Conservation (phyloP, 768 basidiomycete species). For the Flagelloscypha sp. region DNA sequence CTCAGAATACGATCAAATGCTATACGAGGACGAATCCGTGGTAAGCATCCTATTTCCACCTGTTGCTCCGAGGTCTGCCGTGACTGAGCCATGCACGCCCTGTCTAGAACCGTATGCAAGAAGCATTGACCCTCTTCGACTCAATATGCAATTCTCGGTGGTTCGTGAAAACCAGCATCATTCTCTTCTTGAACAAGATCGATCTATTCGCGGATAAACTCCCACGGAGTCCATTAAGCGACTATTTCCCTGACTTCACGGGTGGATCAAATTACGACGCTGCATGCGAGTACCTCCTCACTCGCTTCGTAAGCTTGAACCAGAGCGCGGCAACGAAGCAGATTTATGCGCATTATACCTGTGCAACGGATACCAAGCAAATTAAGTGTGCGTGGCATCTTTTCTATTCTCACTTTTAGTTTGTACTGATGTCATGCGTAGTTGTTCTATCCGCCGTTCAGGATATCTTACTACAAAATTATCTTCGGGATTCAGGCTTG, state of each 20-base stretch:
- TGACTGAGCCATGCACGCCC: conserved; percentile 59
- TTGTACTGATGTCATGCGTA: no score
- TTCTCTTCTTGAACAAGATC: conserved; percentile 56
- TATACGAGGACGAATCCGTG: conserved; percentile 53
- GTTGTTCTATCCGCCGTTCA: conserved; percentile 53
- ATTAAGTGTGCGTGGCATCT: conserved; percentile 39
- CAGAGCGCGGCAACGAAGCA: conserved; percentile 53
- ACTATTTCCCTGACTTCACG: conserved; percentile 69
- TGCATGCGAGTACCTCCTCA: conserved; percentile 15
- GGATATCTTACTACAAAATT: conserved; percentile 49
- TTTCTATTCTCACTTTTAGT: not conserved
- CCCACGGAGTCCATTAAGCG: conserved; percentile 42
- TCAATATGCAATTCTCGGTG: conserved; percentile 57
- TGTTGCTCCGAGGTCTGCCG: conserved; percentile 10
- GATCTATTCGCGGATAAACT: conserved; percentile 58
- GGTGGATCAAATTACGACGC: conserved; percentile 57
- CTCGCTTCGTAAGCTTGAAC: conserved; percentile 62
- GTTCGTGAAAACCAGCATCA: conserved; percentile 56
- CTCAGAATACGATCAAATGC: conserved; percentile 55
- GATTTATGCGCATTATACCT: conserved; percentile 65
- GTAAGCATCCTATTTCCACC: conserved; percentile 28
- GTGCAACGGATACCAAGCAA: conserved; percentile 62
- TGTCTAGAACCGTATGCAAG: conserved; percentile 57
- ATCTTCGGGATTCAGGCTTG: conserved; percentile 51
- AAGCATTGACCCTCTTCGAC: conserved; percentile 54